These are phyloP conservation scores for Luzula sylvatica DNA, from an alignment of 176 grass and related monocot genomes.

Conservation along the genomic window DNA sequence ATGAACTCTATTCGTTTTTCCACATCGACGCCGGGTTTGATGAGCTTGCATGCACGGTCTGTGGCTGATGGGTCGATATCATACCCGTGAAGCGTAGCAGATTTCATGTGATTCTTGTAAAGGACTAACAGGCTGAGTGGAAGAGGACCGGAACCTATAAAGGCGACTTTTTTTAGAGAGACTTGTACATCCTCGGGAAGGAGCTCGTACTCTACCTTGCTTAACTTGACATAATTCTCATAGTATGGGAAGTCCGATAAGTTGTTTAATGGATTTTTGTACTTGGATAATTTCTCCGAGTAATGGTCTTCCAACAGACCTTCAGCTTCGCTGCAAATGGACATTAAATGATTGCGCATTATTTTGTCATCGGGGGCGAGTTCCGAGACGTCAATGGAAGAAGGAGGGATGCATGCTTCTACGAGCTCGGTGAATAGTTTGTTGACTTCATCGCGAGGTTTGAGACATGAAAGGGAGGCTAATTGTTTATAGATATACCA, in stretches of 20 bases:
- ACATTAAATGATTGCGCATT: slow-evolving; percentile 51
- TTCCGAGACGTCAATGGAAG: slow-evolving; percentile 36
- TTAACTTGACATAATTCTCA: slow-evolving; percentile 69
- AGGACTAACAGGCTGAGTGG: slow-evolving; percentile 24
- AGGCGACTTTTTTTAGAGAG: slow-evolving; percentile 3
- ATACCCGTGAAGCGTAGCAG: slow-evolving; percentile 21
- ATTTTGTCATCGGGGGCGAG: slow-evolving; percentile 39
- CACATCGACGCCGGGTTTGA: slow-evolving; percentile 36
- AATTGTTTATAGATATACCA: slow-evolving; percentile 26
- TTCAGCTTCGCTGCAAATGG: slow-evolving; percentile 51
- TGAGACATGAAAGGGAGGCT: slow-evolving; percentile 40
- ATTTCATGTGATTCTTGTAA: slow-evolving; percentile 4
- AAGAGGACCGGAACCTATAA: slow-evolving; percentile 15
- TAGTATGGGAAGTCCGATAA: slow-evolving; percentile 62
- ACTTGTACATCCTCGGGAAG: slow-evolving; percentile 29
- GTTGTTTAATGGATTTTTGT: slow-evolving; percentile 60
- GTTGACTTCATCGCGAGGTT: slow-evolving; percentile 55
- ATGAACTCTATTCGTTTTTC: slow-evolving; percentile 43
- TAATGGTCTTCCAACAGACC: slow-evolving; percentile 70
- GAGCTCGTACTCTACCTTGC: slow-evolving; percentile 55
- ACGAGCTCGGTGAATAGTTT: slow-evolving; percentile 75
- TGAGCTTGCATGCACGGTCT: slow-evolving; percentile 33
- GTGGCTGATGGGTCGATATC: slow-evolving; percentile 34
- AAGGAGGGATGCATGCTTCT: slow-evolving; percentile 49
- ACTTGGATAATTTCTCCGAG: slow-evolving; percentile 56